Evolutionary conservation across 768 basidiomycete species (phyloP), one percentile per base, ranked within the genome.

Genomic region (Pluteus cervinus): DNA sequence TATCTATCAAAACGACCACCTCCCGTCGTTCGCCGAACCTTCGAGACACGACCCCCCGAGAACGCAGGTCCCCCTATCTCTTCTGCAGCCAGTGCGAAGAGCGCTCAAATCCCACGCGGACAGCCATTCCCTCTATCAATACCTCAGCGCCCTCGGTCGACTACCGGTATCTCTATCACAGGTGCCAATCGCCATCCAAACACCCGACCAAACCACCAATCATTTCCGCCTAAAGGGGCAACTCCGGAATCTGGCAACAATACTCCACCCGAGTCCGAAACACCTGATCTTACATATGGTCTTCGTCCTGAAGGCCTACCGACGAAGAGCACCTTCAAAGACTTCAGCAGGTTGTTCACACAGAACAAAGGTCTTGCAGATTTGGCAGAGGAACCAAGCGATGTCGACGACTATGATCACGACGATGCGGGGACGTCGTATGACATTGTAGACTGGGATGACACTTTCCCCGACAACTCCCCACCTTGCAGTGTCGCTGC

Each of bases 261-360:
- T 0, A 50, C 52, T 7, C 58, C 57, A 39, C 53, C 51, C 22
- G 65, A 66, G 34, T 50, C 47, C 21, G 92, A 96, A 61, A 81
- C 86, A 43, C 96, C 87, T 57, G 94, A 98, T 51, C 94, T 92
- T 1, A 97, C 94, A 0, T 97, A 99, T 53, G 94, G 94, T 11
- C 66, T 98, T 9, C 82, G 94, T 17, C 90, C 91, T 0, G 93
- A 97, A 52, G 86, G 88, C 2, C 66, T 94, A 2, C 92, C 92
- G 0, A 72, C 75, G 1, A 93, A 90, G 61, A 83, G 82, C 42
- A 74, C 80, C 3, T 96, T 93, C 57, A 69, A 73, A 30, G 75
- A 75, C 5, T 92, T 96, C 47, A 78, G 83, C 15, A 76, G 72
- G 25, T 63, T 93, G 7, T 93, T 86, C 44, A 61, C 63, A 6